Percentiles rank a stretch among this genome's conserved stretches.
These are phyloP conservation scores for Teratosphaeria destructans DNA, from an alignment of 2,329 filamentous ascomycete species.

Conservation along the genomic window DNA sequence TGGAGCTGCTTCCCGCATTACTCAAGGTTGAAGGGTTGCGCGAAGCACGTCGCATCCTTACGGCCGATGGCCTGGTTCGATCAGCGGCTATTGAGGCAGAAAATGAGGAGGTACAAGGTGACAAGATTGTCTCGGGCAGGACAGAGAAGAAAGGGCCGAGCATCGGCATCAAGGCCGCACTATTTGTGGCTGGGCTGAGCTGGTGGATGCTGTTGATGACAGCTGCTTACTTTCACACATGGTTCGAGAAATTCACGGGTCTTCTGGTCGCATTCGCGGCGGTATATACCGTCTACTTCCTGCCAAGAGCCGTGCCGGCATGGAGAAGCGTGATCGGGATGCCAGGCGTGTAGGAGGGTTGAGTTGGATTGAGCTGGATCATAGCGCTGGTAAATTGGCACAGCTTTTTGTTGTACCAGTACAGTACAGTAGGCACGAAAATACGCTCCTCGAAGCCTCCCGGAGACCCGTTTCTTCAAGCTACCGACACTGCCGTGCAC, in stretches of 20 bases:
- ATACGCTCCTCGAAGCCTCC: not conserved
- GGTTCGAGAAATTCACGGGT: conserved; percentile 74
- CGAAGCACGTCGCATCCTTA: conserved; percentile 58
- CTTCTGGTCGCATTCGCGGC: conserved; percentile 37
- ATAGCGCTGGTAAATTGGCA: not conserved
- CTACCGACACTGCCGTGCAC: not conserved
- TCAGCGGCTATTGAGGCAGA: conserved; percentile 30
- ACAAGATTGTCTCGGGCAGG: conserved; percentile 21
- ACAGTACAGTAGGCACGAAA: not conserved
- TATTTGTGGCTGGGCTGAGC: conserved; percentile 57
- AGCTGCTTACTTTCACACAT: conserved; percentile 95
- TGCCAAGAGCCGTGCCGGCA: conserved; percentile 34
- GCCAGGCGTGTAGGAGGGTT: conserved; percentile 28
- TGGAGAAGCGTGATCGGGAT: conserved; percentile 35
- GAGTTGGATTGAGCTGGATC: not conserved
- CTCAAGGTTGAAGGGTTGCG: conserved; percentile 35
- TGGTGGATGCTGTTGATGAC: conserved; percentile 99
- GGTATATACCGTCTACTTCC: conserved; percentile 38
- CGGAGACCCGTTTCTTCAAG: not conserved
- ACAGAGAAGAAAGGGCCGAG: conserved; percentile 13
- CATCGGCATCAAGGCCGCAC: conserved; percentile 44
- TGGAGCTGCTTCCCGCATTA: conserved; percentile 62
- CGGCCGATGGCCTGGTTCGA: conserved; percentile 52
- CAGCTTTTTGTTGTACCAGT: not conserved
- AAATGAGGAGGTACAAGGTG: conserved; percentile 32